Conservation (phyloP, 129 eudicot genomes). For the Deinandra increscens region DNA sequence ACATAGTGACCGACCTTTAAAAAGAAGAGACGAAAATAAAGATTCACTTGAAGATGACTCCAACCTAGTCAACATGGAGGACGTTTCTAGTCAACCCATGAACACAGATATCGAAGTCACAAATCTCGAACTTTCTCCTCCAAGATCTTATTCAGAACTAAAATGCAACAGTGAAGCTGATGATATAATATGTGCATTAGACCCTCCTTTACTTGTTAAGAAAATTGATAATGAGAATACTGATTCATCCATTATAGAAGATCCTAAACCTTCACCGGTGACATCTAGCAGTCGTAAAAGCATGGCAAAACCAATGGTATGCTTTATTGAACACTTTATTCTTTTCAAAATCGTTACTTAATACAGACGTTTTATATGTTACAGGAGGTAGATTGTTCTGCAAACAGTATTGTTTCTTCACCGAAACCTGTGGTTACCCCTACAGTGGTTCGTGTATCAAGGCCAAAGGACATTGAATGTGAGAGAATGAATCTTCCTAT, state of each 20-base stretch:
- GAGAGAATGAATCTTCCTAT: conserved; percentile 82
- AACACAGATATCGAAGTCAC: conserved; percentile 22
- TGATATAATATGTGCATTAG: conserved; percentile 18
- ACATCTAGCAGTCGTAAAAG: conserved; percentile 22
- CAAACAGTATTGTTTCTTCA: conserved; percentile 21
- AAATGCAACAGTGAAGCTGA: conserved; percentile 20
- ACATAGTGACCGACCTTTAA: conserved; percentile 42
- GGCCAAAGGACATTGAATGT: conserved; percentile 82
- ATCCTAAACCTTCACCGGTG: conserved; percentile 18
- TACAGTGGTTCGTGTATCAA: conserved; percentile 63
- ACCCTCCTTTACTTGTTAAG: conserved; percentile 14
- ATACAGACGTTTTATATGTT: conserved; percentile 20
- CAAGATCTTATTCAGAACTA: conserved; percentile 28
- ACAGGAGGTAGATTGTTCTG: conserved; percentile 38
- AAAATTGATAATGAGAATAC: conserved; percentile 30
- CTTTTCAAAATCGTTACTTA: not conserved
- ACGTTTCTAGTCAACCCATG: conserved; percentile 21
- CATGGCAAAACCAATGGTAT: conserved; percentile 37
- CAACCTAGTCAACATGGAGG: conserved; percentile 1
- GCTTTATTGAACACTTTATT: conserved; percentile 6
- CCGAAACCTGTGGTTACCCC: conserved; percentile 35
- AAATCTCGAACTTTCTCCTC: conserved; percentile 5
- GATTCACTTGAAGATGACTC: conserved; percentile 16
- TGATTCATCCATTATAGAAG: conserved; percentile 26
- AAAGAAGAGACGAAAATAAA: conserved; percentile 38